phyloP scores from a whole-genome alignment of 2,329 filamentous ascomycete species.

The Diaporthe nobilis region DNA sequence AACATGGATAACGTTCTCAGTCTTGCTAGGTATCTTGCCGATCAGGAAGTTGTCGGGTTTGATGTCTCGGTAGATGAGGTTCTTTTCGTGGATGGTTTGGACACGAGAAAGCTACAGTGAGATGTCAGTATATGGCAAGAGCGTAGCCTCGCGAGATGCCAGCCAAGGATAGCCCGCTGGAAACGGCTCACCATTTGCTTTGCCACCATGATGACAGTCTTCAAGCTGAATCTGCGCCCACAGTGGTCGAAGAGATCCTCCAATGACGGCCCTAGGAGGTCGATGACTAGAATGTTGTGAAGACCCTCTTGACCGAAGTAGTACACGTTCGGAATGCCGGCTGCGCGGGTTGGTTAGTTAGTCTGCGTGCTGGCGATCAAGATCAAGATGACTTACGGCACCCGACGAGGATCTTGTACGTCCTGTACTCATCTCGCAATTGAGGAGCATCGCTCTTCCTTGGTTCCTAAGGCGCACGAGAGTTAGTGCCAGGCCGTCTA shows the following conservation, averaged over 20 bases:
- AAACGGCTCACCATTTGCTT: constrained; percentile 87
- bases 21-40: constrained; percentile 90
- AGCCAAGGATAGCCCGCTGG: neutral
- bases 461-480: constrained; percentile 78
- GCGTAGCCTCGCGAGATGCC: neutral
- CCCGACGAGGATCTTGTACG: constrained; percentile 99
- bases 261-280: constrained; percentile 92
- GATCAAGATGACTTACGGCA: constrained; percentile 82
- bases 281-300: constrained; percentile 98
- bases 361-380: constrained; percentile 34
- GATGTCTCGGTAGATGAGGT: constrained; percentile 98
- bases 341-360: constrained; percentile 67
- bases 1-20: constrained; percentile 98
- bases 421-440: constrained; percentile 97
- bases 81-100: constrained; percentile 96
- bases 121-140: constrained; percentile 47
- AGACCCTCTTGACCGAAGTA: constrained; percentile 99
- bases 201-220: constrained; percentile 99
- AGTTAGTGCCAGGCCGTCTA: constrained; percentile 37
- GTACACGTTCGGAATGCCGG: constrained; percentile 99
- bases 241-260: constrained; percentile 99
- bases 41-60: constrained; percentile 99
- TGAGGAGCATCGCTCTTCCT: constrained; percentile 99
- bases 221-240: constrained; percentile 93
- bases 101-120: constrained; percentile 83